Percentiles rank a stretch among this genome's conserved stretches.
These are phyloP conservation scores for Malus hybrid DNA, from an alignment of 331 rosid species.

Conservation along the genomic window DNA sequence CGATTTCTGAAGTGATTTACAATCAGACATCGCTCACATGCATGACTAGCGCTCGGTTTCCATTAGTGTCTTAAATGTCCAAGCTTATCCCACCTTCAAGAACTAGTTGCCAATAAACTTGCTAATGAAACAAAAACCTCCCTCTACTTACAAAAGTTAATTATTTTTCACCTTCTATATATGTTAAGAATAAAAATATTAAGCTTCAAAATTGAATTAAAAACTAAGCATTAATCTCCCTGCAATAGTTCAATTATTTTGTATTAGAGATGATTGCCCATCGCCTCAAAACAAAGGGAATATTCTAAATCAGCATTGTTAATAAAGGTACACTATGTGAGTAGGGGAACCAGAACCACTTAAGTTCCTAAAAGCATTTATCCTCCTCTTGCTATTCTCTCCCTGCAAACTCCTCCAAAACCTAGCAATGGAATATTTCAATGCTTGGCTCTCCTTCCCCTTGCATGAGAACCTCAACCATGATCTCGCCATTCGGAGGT, in stretches of 20 bases:
- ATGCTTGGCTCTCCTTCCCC: conserved; percentile 33
- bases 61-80: background rate
- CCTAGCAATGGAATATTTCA: conserved; percentile 37
- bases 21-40: too few relatives aligned
- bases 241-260: background rate
- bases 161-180: background rate
- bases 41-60: background rate
- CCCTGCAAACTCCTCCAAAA: conserved; percentile 6
- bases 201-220: background rate
- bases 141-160: background rate
- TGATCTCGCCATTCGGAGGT: conserved; percentile 59
- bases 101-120: background rate
- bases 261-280: background rate
- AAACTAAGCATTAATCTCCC: background rate
- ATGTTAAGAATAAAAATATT: background rate
- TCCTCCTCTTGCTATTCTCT: conserved; percentile 1
- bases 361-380: background rate
- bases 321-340: conserved; percentile 13
- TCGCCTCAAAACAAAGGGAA: conserved; percentile 8
- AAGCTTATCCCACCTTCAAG: background rate
- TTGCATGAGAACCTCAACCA: conserved; percentile 32
- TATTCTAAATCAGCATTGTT: conserved; percentile 8
- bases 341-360: background rate
- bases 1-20: background rate
- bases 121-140: conserved; percentile 6